Evolutionary conservation across 73 alveolate genomes (phyloP), one percentile per base, ranked within the genome.

Genomic region (Paramecium sonneborni): DNA sequence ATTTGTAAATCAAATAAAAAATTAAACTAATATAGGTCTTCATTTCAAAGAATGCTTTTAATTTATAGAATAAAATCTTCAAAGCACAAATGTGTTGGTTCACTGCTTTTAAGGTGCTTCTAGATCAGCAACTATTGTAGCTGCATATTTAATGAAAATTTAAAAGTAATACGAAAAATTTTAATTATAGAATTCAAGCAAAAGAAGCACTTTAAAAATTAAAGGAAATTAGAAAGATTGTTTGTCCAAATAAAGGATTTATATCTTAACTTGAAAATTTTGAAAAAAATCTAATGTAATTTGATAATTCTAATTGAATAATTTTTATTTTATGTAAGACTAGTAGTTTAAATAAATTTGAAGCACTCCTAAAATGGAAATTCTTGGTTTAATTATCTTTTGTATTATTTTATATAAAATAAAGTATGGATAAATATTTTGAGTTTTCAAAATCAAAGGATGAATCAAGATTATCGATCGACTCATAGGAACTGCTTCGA

Each of bases 71-170:
- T 37, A 57, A 10, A 24, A 32, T 39, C 67, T 32, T 1, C 7
- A 58, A 72, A 28, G 30, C 2, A 86, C 93, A 5, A 86, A 62
- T 86, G 93, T 86, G 8, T 20, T 57, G 35, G 87, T 86, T 3
- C 93, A 86, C 34, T 86, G 93, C 24, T 32, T 15, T 32, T 9
- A 26, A 23, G 93, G 93, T 21, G 39, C 69, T 0, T 86, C 93
- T n/a, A 86, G 93, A 62, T 44, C 85, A 44, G 84, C 93, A 24
- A 57, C 93, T 5, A 86, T 86, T 4, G 74, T 62, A 34, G 67
- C 43, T 28, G 67, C 93, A 18, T 86, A 44, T 86, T 18, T 86
- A 12, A 43, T 86, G 87, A 86, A 62, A 44, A 37, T 32, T 0
- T 37, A 38, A n/a, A 10, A 18, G 76, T 57, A 28, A 57, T 18